A percentile compares a stretch with the other conserved stretches of the same genome.
Conservation (phyloP, 768 basidiomycete species). For the Xerocomus spinulosus region DNA sequence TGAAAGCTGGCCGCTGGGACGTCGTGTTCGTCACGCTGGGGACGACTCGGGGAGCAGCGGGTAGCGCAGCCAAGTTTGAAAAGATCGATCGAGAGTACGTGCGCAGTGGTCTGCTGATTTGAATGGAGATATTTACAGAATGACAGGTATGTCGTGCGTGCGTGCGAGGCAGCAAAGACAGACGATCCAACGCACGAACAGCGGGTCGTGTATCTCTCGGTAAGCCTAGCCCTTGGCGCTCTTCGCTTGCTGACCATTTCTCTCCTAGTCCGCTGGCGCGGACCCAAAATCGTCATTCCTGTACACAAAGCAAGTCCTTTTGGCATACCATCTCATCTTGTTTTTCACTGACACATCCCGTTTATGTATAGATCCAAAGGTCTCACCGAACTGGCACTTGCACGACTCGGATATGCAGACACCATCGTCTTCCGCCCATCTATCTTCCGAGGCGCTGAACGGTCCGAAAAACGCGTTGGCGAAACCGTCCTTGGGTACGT, state of each 20-base stretch:
- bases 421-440: conserved; percentile 68
- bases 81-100: conserved; percentile 74
- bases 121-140: too few relatives aligned
- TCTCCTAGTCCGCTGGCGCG: conserved; percentile 43
- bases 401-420: conserved; percentile 63
- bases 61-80: conserved; percentile 61
- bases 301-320: conserved; percentile 41
- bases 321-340: neutral
- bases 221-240: conserved; percentile 24
- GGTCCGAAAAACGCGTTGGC: conserved; percentile 35
- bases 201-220: conserved; percentile 67
- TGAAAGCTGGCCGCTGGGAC: conserved; percentile 62
- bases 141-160: conserved; percentile 66
- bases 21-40: conserved; percentile 75
- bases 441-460: conserved; percentile 44
- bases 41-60: conserved; percentile 57
- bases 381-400: conserved; percentile 64
- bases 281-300: conserved; percentile 46
- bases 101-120: too few relatives aligned
- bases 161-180: conserved; percentile 59
- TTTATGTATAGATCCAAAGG: conserved; percentile 57
- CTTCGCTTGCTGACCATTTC: neutral
- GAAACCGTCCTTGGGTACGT: conserved; percentile 46
- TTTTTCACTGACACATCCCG: neutral
- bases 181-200: conserved; percentile 45